Conservation (phyloP, 495 filamentous ascomycete species). For the Lepraria neglecta region DNA sequence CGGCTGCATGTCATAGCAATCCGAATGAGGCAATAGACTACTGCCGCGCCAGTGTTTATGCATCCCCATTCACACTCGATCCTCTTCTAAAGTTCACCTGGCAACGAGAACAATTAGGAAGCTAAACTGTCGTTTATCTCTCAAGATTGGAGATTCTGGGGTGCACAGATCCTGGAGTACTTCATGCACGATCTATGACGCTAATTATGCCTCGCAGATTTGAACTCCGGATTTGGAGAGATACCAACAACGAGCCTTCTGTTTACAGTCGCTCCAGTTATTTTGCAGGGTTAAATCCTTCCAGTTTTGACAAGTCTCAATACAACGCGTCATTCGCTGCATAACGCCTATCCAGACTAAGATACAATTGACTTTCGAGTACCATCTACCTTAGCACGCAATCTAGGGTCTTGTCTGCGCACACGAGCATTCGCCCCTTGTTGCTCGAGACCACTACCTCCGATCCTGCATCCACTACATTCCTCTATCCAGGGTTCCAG, state of each 20-base stretch:
- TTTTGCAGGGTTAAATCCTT: not conserved
- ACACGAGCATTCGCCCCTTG: no score
- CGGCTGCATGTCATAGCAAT: not conserved
- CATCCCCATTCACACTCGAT: not conserved
- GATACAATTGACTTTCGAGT: no score
- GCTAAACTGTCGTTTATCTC: not conserved
- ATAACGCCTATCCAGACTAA: no score
- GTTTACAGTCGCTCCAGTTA: constrained; percentile 5
- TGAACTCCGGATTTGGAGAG: not conserved
- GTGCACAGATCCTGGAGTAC: not conserved
- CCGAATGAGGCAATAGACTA: not conserved
- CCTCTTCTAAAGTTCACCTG: not conserved
- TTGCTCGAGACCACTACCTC: not conserved
- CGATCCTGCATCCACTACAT: not conserved
- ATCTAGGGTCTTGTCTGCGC: no score
- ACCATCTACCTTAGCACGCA: no score
- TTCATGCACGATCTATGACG: constrained; percentile 7
- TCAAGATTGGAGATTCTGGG: not conserved
- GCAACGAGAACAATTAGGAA: constrained; percentile 14
- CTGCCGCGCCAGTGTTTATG: constrained; percentile 10
- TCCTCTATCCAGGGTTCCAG: not conserved
- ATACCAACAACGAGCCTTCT: not conserved
- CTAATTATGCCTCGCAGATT: not conserved
- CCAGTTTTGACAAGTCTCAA: not conserved
- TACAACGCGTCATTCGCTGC: no score